A percentile compares a stretch with the other conserved stretches of the same genome.
These are phyloP conservation scores for Coemansia sp. DNA, from an alignment of 192 early-diverging fungal genomes.

Conservation along the genomic window DNA sequence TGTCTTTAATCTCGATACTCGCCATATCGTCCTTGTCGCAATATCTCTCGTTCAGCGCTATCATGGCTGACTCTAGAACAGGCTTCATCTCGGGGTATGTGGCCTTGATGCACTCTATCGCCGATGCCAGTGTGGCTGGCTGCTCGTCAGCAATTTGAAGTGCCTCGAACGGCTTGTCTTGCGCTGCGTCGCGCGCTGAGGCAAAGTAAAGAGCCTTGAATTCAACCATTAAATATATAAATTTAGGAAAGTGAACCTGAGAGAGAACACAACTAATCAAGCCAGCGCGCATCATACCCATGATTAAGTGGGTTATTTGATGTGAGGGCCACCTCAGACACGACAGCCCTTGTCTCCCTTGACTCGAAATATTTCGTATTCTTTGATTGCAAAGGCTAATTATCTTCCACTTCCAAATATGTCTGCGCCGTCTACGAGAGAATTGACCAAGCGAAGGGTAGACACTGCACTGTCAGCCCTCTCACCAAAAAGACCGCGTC, in stretches of 20 bases:
- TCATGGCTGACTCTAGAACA: constrained; percentile 19
- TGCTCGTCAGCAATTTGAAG: constrained; percentile 11
- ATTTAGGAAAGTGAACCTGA: background rate
- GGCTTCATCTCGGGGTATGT: constrained; percentile 9
- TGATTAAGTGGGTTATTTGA: background rate
- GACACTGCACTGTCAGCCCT: constrained; percentile 41
- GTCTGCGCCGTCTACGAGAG: constrained; percentile 35
- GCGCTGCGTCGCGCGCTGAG: constrained; percentile 40
- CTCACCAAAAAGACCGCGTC: constrained; percentile 32
- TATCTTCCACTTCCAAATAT: constrained; percentile 19
- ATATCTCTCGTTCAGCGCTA: constrained; percentile 45
- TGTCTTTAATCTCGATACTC: constrained; percentile 5
- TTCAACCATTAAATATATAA: background rate
- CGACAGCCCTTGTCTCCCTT: background rate
- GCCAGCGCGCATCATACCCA: background rate
- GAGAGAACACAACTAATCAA: background rate
- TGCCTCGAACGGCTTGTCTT: background rate
- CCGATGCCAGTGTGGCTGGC: constrained; percentile 1
- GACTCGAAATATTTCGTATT: background rate
- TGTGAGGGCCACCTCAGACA: too few relatives aligned
- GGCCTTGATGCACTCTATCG: constrained; percentile 14
- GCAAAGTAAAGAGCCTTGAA: constrained; percentile 50
- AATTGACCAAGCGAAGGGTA: constrained; percentile 39
- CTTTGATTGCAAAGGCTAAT: background rate
- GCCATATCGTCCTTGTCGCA: constrained; percentile 10